Conservation (phyloP, 345 rosid species). For the Eucalyptus dawsonii region DNA sequence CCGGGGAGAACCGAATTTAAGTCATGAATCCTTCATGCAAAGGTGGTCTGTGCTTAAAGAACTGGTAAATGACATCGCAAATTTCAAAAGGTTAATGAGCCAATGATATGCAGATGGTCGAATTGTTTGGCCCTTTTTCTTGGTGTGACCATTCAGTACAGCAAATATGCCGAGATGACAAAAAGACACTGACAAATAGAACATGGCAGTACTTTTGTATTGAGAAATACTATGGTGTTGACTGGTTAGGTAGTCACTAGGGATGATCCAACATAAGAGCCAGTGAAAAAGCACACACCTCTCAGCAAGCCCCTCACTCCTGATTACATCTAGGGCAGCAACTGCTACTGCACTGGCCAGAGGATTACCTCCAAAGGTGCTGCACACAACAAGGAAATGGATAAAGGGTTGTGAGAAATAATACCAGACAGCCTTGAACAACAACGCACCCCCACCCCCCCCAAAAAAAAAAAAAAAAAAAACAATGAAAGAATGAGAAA, state of each 20-base stretch:
- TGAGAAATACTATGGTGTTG: neutral
- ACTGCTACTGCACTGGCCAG: slow-evolving; percentile 92
- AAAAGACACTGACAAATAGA: neutral
- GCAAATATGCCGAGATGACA: neutral
- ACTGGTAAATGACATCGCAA: neutral
- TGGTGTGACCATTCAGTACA: neutral
- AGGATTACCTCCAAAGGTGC: slow-evolving; percentile 97
- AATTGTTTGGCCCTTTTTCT: neutral
- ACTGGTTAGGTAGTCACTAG: neutral
- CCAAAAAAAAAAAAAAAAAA: neutral
- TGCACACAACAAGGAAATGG: slow-evolving; percentile 7
- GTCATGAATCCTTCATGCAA: neutral
- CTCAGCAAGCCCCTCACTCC: slow-evolving; percentile 63
- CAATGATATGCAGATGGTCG: neutral
- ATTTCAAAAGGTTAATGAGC: neutral
- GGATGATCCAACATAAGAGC: neutral
- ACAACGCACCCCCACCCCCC: too few species aligned
- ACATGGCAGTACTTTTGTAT: neutral
- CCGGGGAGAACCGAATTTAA: neutral
- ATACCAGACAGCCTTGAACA: neutral
- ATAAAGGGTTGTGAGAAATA: neutral
- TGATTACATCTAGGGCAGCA: slow-evolving; percentile 74
- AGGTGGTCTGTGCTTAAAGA: neutral
- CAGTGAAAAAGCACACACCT: slow-evolving; percentile 18
- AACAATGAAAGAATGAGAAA: neutral